Evolutionary conservation across 1,284 basidiomycete species (phyloP), one percentile per base, ranked within the genome.

Genomic region (Rhodotorula sp.): DNA sequence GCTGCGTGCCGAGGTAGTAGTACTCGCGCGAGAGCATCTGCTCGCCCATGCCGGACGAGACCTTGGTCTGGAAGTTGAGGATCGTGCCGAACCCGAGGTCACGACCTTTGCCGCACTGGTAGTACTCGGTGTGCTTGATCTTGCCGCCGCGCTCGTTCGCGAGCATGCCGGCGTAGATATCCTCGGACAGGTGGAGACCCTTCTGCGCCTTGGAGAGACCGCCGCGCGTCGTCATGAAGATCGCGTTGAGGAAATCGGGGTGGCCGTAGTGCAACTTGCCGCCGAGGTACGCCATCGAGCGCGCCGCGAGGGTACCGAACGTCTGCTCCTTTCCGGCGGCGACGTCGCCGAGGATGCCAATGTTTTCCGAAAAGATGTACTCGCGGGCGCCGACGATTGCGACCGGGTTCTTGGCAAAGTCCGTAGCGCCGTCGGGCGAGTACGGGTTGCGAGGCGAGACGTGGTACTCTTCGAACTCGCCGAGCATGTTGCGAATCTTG

Each of bases 311-410:
- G 0, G 97, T 99, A 84, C 95, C 95, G 83, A 99, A 99, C 56
- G 97, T 99, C 83, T 99, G 95, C 83, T 99, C 97, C 85, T 99
- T 99, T 47, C 97, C 95, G 74, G 95, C 95, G 62, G 95, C 95
- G 64, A 99, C 87, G 82, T 99, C 95, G 82, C 95, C 95, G 62
- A 99, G 86, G 78, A 99, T 95, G 87, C 95, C 95, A 77, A 99
- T 99, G 83, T 98, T 98, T 85, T 99, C 97, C 63, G 97, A 99
- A 85, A 99, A 99, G 82, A 99, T 98, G 83, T 99, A 99, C 85
- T 99, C 97, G 83, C 97, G 89, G 28, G 95, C 94, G 82, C 97
- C 95, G 73, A 99, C 90, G 78, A 99, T 99, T 26, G 97, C 97
- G 49, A 99, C 92, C 23, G 95, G 95, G 62, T 90, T 83, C 77